Conservation (phyloP, 768 basidiomycete genomes). For the Clathrus columnatus region DNA sequence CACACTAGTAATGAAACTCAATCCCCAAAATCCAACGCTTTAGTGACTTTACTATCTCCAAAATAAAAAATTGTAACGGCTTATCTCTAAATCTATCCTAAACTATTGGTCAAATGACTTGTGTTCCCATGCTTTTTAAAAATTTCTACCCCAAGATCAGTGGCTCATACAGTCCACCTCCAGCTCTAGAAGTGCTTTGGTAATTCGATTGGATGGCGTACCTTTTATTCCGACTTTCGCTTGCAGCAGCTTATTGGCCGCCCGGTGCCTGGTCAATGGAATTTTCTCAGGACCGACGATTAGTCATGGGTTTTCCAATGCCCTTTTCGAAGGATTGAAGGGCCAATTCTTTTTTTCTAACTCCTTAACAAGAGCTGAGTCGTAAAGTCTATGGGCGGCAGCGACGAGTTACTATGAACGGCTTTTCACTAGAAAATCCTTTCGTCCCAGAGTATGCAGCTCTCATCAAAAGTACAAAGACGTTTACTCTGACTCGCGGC, state of each 20-base stretch:
- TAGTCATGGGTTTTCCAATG: too few species aligned
- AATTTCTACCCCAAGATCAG: not conserved
- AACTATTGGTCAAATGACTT: too few species aligned
- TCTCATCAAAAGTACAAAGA: too few species aligned
- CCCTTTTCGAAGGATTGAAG: not conserved
- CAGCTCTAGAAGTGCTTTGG: not conserved
- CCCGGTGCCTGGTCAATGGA: not conserved
- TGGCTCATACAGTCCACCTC: too few species aligned
- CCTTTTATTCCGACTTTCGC: too few species aligned
- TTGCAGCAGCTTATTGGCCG: too few species aligned
- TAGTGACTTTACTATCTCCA: too few species aligned
- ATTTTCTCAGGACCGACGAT: not conserved
- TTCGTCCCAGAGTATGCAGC: constrained; percentile 1
- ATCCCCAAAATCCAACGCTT: too few species aligned
- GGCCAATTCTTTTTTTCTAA: not conserved
- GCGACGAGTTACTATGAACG: not conserved
- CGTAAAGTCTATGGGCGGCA: not conserved
- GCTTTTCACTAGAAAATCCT: not conserved
- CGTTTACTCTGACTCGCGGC: too few species aligned
- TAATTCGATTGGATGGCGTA: not conserved
- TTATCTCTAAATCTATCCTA: too few species aligned
- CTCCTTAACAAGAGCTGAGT: not conserved
- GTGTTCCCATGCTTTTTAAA: not conserved
- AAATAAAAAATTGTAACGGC: too few species aligned
- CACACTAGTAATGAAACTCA: too few species aligned